Conservation (phyloP, 2,329 filamentous ascomycete species). For the Fusarium sp. region DNA sequence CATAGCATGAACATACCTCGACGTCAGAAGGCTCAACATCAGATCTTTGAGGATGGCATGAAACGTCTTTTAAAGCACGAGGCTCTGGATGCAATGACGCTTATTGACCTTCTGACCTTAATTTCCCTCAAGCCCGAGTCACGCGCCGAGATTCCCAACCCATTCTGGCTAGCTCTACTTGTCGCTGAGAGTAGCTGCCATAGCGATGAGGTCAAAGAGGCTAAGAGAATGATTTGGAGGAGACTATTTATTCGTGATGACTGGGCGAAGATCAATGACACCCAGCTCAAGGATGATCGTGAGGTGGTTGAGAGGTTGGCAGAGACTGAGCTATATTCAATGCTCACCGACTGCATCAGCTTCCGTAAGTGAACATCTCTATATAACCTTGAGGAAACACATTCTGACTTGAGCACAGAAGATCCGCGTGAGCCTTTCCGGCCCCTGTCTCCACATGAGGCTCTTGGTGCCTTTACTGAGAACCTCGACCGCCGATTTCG, state of each 20-base stretch:
- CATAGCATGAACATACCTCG: slow-evolving; percentile 69
- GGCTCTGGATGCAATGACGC: slow-evolving; percentile 72
- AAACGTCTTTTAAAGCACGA: slow-evolving; percentile 77
- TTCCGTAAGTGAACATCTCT: slow-evolving; percentile 65
- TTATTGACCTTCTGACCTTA: slow-evolving; percentile 84
- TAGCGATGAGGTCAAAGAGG: slow-evolving; percentile 69
- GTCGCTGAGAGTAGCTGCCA: slow-evolving; percentile 67
- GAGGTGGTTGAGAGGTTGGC: slow-evolving; percentile 73
- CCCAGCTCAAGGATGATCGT: slow-evolving; percentile 77
- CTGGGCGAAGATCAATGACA: slow-evolving; percentile 85
- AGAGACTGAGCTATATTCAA: slow-evolving; percentile 76
- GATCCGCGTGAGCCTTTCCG: slow-evolving; percentile 58
- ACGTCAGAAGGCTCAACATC: slow-evolving; percentile 74
- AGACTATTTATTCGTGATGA: slow-evolving; percentile 86
- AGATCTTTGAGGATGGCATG: slow-evolving; percentile 78
- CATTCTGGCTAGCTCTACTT: slow-evolving; percentile 81
- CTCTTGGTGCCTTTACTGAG: slow-evolving; percentile 70
- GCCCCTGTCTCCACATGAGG: slow-evolving; percentile 64
- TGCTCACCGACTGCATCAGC: slow-evolving; percentile 73
- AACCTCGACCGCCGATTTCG: slow-evolving; percentile 71
- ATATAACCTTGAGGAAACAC: neutral
- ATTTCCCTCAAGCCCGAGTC: slow-evolving; percentile 64
- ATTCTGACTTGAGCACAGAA: slow-evolving; percentile 54
- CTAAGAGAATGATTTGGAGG: slow-evolving; percentile 81
- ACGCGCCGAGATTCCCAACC: slow-evolving; percentile 68